Evolutionary conservation across 2,329 filamentous ascomycete genomes (phyloP).

Genomic region (Bipolaris gigantea): DNA sequence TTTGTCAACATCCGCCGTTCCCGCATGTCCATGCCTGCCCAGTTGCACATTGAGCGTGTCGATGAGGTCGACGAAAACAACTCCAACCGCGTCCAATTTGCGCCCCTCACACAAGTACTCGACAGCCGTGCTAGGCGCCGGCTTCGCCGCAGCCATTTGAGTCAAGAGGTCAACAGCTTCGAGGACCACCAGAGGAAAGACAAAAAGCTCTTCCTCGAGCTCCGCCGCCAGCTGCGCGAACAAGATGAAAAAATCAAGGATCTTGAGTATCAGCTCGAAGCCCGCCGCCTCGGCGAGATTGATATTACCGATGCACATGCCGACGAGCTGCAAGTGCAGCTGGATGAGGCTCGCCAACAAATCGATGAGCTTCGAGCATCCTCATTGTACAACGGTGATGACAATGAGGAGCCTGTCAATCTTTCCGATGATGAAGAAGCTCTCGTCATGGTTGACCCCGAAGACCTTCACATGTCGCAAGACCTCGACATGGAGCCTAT

Average conservation of each 20-base stretch:
- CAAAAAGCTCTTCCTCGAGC: slow-evolving; percentile 42
- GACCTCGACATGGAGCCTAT: slow-evolving; percentile 34
- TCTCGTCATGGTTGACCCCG: slow-evolving; percentile 38
- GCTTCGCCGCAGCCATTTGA: slow-evolving; percentile 46
- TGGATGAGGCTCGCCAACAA: slow-evolving; percentile 40
- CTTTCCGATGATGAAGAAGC: slow-evolving; percentile 36
- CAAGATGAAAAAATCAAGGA: slow-evolving; percentile 44
- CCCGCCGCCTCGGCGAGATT: slow-evolving; percentile 43
- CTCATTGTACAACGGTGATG: slow-evolving; percentile 34
- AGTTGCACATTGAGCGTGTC: slow-evolving; percentile 30
- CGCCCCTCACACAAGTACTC: slow-evolving; percentile 38
- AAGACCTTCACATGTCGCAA: slow-evolving; percentile 37
- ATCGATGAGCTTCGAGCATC: slow-evolving; percentile 41
- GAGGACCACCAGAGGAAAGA: slow-evolving; percentile 44
- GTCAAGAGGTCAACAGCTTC: slow-evolving; percentile 47
- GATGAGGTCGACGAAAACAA: slow-evolving; percentile 27
- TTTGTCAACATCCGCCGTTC: slow-evolving; percentile 32
- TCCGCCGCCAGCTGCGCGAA: slow-evolving; percentile 42
- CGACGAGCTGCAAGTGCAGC: slow-evolving; percentile 38
- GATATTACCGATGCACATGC: slow-evolving; percentile 43
- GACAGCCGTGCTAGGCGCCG: slow-evolving; percentile 42
- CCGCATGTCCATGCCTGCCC: slow-evolving; percentile 44
- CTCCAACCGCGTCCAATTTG: slow-evolving; percentile 37
- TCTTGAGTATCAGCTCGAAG: slow-evolving; percentile 43
- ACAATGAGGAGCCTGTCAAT: slow-evolving; percentile 22